phyloP scores from a whole-genome alignment of 2,329 filamentous ascomycete species.

The Alternaria sp. region DNA sequence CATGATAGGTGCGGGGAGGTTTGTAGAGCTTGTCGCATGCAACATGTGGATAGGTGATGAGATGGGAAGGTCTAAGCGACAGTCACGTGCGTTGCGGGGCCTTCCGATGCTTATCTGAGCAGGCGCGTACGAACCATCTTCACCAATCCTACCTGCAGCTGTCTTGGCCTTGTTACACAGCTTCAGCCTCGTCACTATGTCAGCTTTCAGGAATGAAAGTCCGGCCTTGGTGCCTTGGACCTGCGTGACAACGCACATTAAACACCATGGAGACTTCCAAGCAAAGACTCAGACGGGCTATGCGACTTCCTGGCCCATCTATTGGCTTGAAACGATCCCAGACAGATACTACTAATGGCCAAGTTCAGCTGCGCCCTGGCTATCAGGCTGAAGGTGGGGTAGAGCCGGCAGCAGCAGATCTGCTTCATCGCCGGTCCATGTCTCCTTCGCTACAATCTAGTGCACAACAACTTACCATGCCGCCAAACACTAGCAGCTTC shows the following conservation, averaged over 20 bases:
- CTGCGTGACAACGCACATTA: neutral
- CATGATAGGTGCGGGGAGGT: slow-evolving; percentile 22
- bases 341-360: neutral
- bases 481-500: neutral
- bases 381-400: neutral
- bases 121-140: neutral
- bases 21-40: slow-evolving; percentile 7
- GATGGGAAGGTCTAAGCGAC: slow-evolving; percentile 9
- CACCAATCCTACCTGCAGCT: neutral
- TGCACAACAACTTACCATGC: neutral
- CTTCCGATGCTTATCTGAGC: neutral
- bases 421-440: neutral
- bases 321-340: neutral
- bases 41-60: slow-evolving; percentile 1
- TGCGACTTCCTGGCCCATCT: neutral
- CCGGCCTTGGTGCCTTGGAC: neutral
- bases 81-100: slow-evolving; percentile 2
- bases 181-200: neutral
- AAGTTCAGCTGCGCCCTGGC: neutral
- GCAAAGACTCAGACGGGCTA: neutral
- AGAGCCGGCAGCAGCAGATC: neutral
- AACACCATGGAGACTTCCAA: neutral
- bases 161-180: neutral
- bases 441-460: neutral
- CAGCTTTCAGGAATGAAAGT: neutral